A percentile compares a stretch with the other conserved stretches of the same genome.
Evolutionary conservation across 2,329 filamentous ascomycete genomes (phyloP).

Genomic region (Alternaria consortialis): DNA sequence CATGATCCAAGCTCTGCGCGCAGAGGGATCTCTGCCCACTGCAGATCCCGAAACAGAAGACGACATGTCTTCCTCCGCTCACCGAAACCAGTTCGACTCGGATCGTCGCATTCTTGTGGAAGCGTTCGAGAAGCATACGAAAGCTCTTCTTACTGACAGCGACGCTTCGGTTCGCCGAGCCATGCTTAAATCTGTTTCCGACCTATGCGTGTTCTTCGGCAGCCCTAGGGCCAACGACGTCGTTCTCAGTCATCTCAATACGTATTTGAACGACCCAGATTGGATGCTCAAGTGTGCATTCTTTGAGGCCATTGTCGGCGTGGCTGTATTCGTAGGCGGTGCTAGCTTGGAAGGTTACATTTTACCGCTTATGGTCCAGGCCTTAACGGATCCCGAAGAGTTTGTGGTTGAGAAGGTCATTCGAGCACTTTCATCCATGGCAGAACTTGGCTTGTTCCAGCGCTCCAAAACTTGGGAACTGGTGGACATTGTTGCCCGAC

Average conservation of each 20-base stretch:
- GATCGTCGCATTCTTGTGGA: constrained; percentile 84
- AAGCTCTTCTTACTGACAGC: constrained; percentile 84
- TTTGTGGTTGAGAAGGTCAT: constrained; percentile 92
- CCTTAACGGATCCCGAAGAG: constrained; percentile 90
- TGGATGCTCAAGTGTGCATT: constrained; percentile 98
- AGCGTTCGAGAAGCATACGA: constrained; percentile 87
- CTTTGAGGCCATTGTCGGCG: constrained; percentile 93
- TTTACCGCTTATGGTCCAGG: constrained; percentile 93
- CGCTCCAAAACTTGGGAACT: constrained; percentile 87
- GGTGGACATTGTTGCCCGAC: constrained; percentile 81
- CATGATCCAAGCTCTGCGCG: constrained; percentile 85
- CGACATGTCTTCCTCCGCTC: constrained; percentile 72
- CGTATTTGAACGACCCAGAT: constrained; percentile 93
- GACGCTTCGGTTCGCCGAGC: constrained; percentile 88
- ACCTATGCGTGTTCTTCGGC: constrained; percentile 93
- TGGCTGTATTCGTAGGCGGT: constrained; percentile 88
- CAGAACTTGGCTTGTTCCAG: constrained; percentile 86
- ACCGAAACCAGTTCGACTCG: constrained; percentile 86
- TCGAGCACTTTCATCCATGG: constrained; percentile 86
- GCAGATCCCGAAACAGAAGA: constrained; percentile 83
- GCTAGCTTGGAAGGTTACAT: constrained; percentile 94
- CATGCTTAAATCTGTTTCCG: constrained; percentile 89
- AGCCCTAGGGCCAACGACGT: constrained; percentile 93
- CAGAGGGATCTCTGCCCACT: constrained; percentile 81
- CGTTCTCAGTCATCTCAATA: constrained; percentile 94